Percentiles rank a stretch among this genome's conserved stretches.
Conservation (phyloP, 768 basidiomycete genomes). For the Agrocybe chaxingu region DNA sequence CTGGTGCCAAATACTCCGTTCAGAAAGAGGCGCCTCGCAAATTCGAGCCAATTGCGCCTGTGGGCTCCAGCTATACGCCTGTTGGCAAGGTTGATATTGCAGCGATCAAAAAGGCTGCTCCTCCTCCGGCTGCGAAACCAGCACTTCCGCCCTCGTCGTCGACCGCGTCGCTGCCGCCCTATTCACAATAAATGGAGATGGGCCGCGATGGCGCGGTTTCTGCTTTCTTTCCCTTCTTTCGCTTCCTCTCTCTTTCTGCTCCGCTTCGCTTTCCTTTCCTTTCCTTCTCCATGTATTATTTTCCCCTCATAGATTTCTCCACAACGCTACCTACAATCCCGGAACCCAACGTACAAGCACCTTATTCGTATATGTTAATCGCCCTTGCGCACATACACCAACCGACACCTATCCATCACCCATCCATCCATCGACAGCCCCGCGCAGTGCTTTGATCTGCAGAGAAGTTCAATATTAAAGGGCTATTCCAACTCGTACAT, state of each 20-base stretch:
- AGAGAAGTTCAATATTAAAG: too few relatives aligned
- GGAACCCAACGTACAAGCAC: too few relatives aligned
- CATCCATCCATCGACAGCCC: too few relatives aligned
- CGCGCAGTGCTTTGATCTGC: too few relatives aligned
- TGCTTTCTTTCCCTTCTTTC: neutral
- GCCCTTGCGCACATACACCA: too few relatives aligned
- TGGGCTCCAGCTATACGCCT: slow-evolving; percentile 74
- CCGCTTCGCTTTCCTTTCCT: neutral
- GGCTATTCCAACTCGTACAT: too few relatives aligned
- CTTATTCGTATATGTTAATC: too few relatives aligned
- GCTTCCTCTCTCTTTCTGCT: neutral
- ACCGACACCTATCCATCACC: too few relatives aligned
- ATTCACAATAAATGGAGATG: slow-evolving; percentile 14
- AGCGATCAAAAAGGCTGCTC: slow-evolving; percentile 44
- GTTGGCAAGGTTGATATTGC: slow-evolving; percentile 72
- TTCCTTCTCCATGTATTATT: too few relatives aligned
- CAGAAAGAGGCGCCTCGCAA: slow-evolving; percentile 76
- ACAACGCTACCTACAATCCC: too few relatives aligned
- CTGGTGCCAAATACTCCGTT: slow-evolving; percentile 85
- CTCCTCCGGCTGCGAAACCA: slow-evolving; percentile 33
- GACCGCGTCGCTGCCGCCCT: slow-evolving; percentile 14
- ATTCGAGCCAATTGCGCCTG: slow-evolving; percentile 78
- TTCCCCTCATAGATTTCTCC: too few relatives aligned
- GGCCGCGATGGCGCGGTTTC: neutral
- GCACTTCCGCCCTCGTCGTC: slow-evolving; percentile 23